phyloP scores from a whole-genome alignment of 2,329 filamentous ascomycete genomes.

The Lizonia empirigonia region DNA sequence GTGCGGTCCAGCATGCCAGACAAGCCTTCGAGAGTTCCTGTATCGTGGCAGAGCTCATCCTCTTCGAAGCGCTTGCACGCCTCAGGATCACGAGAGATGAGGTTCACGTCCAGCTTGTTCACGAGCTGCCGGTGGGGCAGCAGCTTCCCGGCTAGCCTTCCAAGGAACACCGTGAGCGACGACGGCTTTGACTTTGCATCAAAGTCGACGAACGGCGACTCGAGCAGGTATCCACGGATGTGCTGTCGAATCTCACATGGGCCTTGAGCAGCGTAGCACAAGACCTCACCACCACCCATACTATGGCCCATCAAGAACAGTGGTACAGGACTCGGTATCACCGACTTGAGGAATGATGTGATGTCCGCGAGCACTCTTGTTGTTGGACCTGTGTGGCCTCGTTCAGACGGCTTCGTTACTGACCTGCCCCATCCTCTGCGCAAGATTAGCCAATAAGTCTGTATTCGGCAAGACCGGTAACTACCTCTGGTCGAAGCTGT shows the following conservation, averaged over 20 bases:
- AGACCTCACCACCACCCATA: constrained; percentile 83
- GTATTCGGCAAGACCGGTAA: background rate
- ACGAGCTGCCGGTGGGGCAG: constrained; percentile 71
- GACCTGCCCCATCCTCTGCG: constrained; percentile 80
- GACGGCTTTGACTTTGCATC: constrained; percentile 68
- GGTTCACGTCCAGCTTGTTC: constrained; percentile 66
- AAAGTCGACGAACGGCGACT: constrained; percentile 80
- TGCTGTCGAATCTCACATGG: constrained; percentile 60
- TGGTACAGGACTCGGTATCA: constrained; percentile 61
- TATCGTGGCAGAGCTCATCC: constrained; percentile 79
- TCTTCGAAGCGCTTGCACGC: constrained; percentile 65
- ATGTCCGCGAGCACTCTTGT: constrained; percentile 76
- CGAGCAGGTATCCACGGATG: constrained; percentile 75
- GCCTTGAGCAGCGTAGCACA: constrained; percentile 62
- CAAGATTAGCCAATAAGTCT: constrained; percentile 14
- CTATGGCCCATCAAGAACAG: constrained; percentile 88
- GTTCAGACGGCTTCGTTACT: constrained; percentile 64
- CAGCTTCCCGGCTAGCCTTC: constrained; percentile 69
- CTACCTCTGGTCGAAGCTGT: constrained; percentile 77
- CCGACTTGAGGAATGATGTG: constrained; percentile 70
- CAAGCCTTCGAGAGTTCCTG: constrained; percentile 82
- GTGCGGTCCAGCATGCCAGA: constrained; percentile 78
- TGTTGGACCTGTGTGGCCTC: constrained; percentile 77
- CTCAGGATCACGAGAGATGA: constrained; percentile 70
- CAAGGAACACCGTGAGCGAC: constrained; percentile 66